Evolutionary conservation across 495 filamentous ascomycete genomes (phyloP).

Genomic region (Bathelium albidoporum): DNA sequence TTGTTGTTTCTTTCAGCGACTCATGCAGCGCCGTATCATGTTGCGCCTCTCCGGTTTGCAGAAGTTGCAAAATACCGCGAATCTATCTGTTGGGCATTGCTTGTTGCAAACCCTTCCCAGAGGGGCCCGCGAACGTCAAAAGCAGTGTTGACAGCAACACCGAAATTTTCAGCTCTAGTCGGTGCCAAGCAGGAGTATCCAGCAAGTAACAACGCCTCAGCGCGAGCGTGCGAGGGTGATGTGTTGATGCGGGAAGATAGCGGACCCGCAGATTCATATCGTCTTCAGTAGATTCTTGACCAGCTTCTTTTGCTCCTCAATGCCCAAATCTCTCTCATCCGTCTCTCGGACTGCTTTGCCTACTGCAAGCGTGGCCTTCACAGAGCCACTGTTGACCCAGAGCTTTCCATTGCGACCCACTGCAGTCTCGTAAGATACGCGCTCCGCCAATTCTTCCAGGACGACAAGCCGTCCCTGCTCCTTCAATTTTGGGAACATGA

Average conservation of each 20-base stretch:
- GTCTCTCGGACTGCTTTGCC: conserved; percentile 71
- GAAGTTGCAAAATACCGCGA: too few species aligned
- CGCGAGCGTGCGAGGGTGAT: too few species aligned
- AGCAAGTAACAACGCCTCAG: too few species aligned
- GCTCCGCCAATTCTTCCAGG: conserved; percentile 73
- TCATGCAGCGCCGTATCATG: too few species aligned
- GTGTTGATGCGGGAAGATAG: background rate
- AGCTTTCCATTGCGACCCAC: conserved; percentile 89
- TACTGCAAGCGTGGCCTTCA: conserved; percentile 59
- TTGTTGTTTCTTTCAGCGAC: too few species aligned
- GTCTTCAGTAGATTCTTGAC: conserved; percentile 43
- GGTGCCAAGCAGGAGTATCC: too few species aligned
- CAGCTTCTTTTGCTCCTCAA: conserved; percentile 69
- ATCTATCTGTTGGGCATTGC: too few species aligned
- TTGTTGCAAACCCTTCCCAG: too few species aligned
- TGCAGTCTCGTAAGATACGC: conserved; percentile 79
- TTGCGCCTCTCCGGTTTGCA: too few species aligned
- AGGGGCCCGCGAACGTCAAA: too few species aligned
- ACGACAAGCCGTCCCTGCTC: conserved; percentile 55
- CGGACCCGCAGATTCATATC: background rate
- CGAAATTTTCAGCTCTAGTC: too few species aligned
- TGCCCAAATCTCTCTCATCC: conserved; percentile 54
- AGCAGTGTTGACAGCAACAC: too few species aligned
- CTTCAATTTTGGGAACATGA: conserved; percentile 57
- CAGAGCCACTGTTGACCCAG: conserved; percentile 68